Base-by-base conservation (phyloP, 352 stramenopile genomes). In the Phytophthora palmivora region DNA sequence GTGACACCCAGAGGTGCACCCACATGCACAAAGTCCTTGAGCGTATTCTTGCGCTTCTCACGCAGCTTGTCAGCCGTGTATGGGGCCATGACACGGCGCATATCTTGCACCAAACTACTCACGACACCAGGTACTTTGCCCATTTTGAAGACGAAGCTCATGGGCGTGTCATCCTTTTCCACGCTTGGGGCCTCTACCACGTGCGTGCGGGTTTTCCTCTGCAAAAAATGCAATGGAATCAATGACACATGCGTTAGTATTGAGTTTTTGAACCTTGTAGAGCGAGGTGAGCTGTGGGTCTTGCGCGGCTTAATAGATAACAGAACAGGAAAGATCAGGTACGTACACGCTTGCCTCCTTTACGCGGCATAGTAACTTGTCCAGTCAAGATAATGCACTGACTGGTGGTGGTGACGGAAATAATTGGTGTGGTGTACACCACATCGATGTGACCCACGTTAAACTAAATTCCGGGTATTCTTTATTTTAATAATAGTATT, bases 11-110 rank as follows among this genome's bases (percentile, higher is more conserved):
- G 72, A 8, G 93, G 85, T 6, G 87, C 79, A 19, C 91, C 95
- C 14, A 99, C 87, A 21, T 83, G 72, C 37, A 96, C 79, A 75
- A 96, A 98, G 66, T 98, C 92, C 69, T 97, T 97, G 56, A 97
- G 78, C 52, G 93, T 95, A 67, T 95, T 97, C 60, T 94, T 91
- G 26, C 88, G 84, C 58, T 96, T 93, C 77, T 98, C 93, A 26
- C 82, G 78, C 48, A 99, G 85, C 48, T 97, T 95, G 39, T 96
- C 73, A 15, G 96, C 96, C 19, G 96, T 99, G 76, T 98, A 96
- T 10, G 96, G 95, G 26, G 92, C 79, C 96, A 99, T 98, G 1
- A 98, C 77, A 51, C 92, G 84, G n/a, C 96, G 87, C 69, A 98
- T 79, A 58, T 99, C 95, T 47, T 91, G 66, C 34, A 98, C 91